Base-by-base conservation (phyloP, 371 early-diverging fungal genomes). In the Homolaphlyctis polyrhiza region DNA sequence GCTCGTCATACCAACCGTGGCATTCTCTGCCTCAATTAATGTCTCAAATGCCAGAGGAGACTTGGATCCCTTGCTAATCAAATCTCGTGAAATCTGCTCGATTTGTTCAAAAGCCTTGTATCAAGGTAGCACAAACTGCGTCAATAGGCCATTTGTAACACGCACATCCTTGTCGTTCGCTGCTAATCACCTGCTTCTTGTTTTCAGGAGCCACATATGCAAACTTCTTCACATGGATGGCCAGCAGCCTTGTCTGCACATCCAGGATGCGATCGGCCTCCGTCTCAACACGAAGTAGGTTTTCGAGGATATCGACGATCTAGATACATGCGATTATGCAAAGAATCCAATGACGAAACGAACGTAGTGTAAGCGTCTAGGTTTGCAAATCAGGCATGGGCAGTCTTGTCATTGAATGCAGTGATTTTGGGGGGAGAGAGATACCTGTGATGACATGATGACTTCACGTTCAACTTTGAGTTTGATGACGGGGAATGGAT, bases 401-500 rank as follows among this genome's bases (percentile, higher is more conserved):
- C 21, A 39, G 13, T 39, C 43, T 39, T 8, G 13, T 21, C 45
- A 35, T 52, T 32, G 14, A 14, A 34, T n/a, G 36, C 18, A 21
- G 58, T n/a, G 11, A 49, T n/a, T n/a, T n/a, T n/a, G n/a, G n/a
- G n/a, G n/a, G n/a, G n/a, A n/a, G n/a, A n/a, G n/a, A n/a, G 59
- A 47, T 25, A 65, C 60, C 58, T 64, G 27, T 29, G 72, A 77
- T 21, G 48, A 57, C 14, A 61, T 11, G 18, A 74, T 30, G 14
- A 73, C 54, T 32, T 74, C 73, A 23, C 58, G 57, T 51, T 75
- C 71, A 30, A 75, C 72, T 5, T 51, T 67, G 3, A 57, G 11
- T 14, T 57, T 30, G 45, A 73, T 66, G n/a, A 66, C 66, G 25
- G 75, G 78, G 11, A 83, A 65, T 3, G 89, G 84, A 4, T 87